phyloP scores from a whole-genome alignment of 306 rosid genomes.

The Dryas octopetala region DNA sequence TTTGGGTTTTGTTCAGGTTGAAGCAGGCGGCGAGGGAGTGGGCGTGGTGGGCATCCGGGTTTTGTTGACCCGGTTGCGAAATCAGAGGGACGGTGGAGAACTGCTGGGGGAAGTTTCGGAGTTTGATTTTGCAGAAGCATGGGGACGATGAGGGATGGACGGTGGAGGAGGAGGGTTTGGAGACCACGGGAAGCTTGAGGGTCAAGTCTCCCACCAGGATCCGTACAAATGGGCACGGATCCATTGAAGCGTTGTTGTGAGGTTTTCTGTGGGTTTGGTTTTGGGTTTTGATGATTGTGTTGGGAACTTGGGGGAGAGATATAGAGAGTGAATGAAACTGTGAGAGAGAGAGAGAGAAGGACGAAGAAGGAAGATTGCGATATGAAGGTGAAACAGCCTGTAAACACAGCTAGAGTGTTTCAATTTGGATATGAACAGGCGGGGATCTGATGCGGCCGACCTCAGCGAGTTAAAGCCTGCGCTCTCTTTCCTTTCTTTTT shows the following conservation, averaged over 20 bases:
- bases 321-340: no score
- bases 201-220: conserved; percentile 70
- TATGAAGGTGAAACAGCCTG: conserved; percentile 29
- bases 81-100: conserved; percentile 44
- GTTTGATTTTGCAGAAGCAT: conserved; percentile 59
- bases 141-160: conserved; percentile 58
- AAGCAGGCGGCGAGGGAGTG: conserved; percentile 59
- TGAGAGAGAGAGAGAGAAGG: not conserved
- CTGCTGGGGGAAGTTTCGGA: conserved; percentile 40
- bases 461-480: not conserved
- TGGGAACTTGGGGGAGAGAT: not conserved
- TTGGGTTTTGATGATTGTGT: not conserved
- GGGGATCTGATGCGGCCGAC: not conserved
- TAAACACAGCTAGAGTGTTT: conserved; percentile 20
- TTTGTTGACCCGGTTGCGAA: conserved; percentile 11
- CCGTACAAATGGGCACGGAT: conserved; percentile 80
- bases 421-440: not conserved
- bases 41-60: conserved; percentile 11
- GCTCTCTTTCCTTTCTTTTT: no score
- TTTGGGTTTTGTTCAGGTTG: conserved; percentile 50
- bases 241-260: conserved; percentile 35
- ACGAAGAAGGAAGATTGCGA: not conserved
- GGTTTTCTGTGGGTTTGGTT: not conserved
- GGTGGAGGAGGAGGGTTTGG: conserved; percentile 52
- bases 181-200: conserved; percentile 46